Evolutionary conservation across 371 early-diverging fungal genomes (phyloP), one percentile per base, ranked within the genome.

Genomic region (Thermomucor indicae-seudaticae): DNA sequence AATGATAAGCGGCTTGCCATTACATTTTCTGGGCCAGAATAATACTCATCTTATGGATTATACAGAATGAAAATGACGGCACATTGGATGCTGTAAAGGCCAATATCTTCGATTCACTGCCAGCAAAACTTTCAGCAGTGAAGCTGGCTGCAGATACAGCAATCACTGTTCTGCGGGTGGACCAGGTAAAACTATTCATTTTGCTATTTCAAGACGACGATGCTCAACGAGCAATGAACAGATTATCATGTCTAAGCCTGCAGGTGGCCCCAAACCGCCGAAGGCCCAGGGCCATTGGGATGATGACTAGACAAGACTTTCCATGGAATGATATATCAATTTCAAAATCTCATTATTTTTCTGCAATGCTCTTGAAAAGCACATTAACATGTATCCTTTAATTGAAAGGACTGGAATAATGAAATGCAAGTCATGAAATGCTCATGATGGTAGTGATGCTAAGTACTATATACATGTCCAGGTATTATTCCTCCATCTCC

Each of bases 191-290:
- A 47, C 1, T 42, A n/a, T n/a, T n/a, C n/a, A n/a, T n/a, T n/a
- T n/a, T n/a, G n/a, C 30, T 28, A 17, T 49, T 10, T 22, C 28
- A 17, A 17, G 4, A 30, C 28, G 11, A 25, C 1, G n/a, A 25
- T 48, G 23, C 28, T 42, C 22, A 29, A 14, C 35, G 27, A 4
- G 42, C 58, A 42, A 49, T 30, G 16, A 12, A 22, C 51, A 85
- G 85, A 92, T 97, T 60, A 96, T 97, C 72, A 97, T 97, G 98
- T 90, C 91, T 53, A 96, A 96, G 75, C 91, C 89, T 44, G 97
- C 97, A 25, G 98, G 97, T 45, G 97, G 97, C 6, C 97, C 96
- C 22, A 95, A 95, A 70, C 87, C 88, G 49, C 90, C 86, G 53
- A 89, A 92, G 86, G 80, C 90, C 74, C 81, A 89, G 62, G 75